A percentile compares a stretch with the other conserved stretches of the same genome.
Evolutionary conservation across 371 early-diverging fungal species (phyloP).

Genomic region (Mortierella sp.): DNA sequence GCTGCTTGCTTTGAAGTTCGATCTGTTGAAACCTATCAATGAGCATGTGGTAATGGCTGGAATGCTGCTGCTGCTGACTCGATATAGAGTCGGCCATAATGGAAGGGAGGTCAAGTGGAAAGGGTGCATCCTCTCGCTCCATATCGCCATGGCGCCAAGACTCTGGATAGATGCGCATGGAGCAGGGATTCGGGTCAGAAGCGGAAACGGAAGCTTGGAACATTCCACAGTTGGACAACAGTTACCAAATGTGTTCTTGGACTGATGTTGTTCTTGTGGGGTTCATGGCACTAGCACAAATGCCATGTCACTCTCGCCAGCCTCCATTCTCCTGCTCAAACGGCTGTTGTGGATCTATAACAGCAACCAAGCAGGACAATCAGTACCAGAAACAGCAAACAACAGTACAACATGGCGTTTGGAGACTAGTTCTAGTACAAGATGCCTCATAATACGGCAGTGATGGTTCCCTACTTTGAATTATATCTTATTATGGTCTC

Average conservation of each 20-base stretch:
- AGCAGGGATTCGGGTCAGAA: constrained; percentile 17
- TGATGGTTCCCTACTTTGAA: constrained; percentile 75
- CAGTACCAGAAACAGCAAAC: not conserved
- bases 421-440: constrained; percentile 79
- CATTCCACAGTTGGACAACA: too few species aligned
- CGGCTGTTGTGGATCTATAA: not conserved
- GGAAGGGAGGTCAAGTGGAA: too few species aligned
- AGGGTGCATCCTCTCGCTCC: too few species aligned
- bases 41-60: too few species aligned
- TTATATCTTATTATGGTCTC: constrained; percentile 46
- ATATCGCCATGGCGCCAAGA: constrained; percentile 66
- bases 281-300: constrained; percentile 70
- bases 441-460: constrained; percentile 81
- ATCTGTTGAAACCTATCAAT: too few species aligned
- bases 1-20: too few species aligned
- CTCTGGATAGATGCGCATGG: constrained; percentile 62
- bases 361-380: not conserved
- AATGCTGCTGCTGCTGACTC: too few species aligned
- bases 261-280: constrained; percentile 54
- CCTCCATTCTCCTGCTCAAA: constrained; percentile 54
- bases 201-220: not conserved
- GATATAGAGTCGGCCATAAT: too few species aligned
- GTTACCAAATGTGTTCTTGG: constrained; percentile 10
- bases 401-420: constrained; percentile 67
- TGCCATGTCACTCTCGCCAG: constrained; percentile 75